Percentiles rank a stretch among this genome's conserved stretches.
Conservation (phyloP, 805 yeast species). For the Jamesozyma jinghongensis region DNA sequence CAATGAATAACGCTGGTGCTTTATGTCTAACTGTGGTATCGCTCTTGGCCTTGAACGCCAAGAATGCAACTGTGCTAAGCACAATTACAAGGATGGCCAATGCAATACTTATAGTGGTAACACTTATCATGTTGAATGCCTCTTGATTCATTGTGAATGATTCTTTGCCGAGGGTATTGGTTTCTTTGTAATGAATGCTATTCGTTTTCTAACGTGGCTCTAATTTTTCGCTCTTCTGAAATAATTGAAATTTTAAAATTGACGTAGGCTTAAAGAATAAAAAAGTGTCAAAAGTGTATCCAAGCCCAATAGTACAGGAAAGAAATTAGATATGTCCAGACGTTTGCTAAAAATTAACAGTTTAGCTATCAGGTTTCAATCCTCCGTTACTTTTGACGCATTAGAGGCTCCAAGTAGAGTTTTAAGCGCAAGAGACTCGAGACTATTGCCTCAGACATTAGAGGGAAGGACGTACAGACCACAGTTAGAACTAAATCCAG, state of each 20-base stretch:
- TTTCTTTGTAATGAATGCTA: too few species aligned
- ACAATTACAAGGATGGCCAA: background rate
- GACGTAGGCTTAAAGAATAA: too few species aligned
- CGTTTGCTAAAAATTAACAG: too few species aligned
- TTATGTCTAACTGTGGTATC: background rate
- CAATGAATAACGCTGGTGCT: constrained; percentile 48
- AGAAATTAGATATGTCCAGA: too few species aligned
- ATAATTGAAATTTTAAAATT: too few species aligned
- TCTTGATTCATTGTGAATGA: too few species aligned
- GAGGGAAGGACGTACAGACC: constrained; percentile 43
- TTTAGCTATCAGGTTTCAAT: background rate
- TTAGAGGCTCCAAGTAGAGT: background rate
- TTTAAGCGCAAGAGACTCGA: constrained; percentile 11
- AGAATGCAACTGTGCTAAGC: constrained; percentile 1
- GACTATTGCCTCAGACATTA: constrained; percentile 51
- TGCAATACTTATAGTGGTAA: background rate
- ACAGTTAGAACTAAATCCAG: constrained; percentile 47
- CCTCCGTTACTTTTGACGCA: background rate
- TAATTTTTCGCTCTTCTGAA: too few species aligned
- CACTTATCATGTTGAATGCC: too few species aligned
- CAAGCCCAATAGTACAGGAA: too few species aligned
- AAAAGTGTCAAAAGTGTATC: too few species aligned
- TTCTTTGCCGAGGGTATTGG: too few species aligned
- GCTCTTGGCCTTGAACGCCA: background rate
- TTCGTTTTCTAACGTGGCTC: too few species aligned